Evolutionary conservation across 495 filamentous ascomycete species (phyloP), one percentile per base, ranked within the genome.

Genomic region (Pyronema omphalodes): DNA sequence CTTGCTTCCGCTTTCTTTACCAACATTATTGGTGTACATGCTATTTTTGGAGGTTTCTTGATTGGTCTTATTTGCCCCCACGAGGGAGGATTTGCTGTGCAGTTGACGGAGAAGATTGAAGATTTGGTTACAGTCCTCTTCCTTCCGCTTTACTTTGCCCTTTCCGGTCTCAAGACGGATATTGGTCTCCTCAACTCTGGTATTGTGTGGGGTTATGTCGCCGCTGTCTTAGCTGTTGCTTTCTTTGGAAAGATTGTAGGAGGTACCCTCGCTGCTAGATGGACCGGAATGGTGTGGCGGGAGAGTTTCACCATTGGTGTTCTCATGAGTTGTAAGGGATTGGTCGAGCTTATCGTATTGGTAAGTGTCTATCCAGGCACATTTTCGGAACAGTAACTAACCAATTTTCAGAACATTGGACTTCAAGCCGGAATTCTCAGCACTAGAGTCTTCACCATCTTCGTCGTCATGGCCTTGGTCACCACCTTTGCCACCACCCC

Each of bases 261-360:
- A 51, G 93, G 88, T 9, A 81, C 88, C 11, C 52, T 89, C 4
- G 88, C 91, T 3, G 87, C 91, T 4, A 75, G 78, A 35, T 60
- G 75, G 0, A 85, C 78, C 66, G 87, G 85, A 14, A 72, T 95
- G 33, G 71, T 94, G 7, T 98, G 91, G 91, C 76, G 91, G 57
- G 91, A 98, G 67, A 89, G 86, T 60, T 78, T 93, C 15, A 81
- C 86, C 4, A 93, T 98, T 58, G 91, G 91, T 19, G 79, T 83
- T 39, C 66, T 98, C 66, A 98, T 98, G 91, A 93, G 86, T 65
- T 98, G 91, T 67, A 98, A 98, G 66, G 91, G 91, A 53, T 73
- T 98, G 48, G 86, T 95, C 0, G 91, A 98, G 68, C 71, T 95
- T 47, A 98, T 98, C 68, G 89, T 95, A 3, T 64, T 98, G 67